phyloP scores from a whole-genome alignment of 176 grass and related monocot genomes.

The Panicum miliaceum region DNA sequence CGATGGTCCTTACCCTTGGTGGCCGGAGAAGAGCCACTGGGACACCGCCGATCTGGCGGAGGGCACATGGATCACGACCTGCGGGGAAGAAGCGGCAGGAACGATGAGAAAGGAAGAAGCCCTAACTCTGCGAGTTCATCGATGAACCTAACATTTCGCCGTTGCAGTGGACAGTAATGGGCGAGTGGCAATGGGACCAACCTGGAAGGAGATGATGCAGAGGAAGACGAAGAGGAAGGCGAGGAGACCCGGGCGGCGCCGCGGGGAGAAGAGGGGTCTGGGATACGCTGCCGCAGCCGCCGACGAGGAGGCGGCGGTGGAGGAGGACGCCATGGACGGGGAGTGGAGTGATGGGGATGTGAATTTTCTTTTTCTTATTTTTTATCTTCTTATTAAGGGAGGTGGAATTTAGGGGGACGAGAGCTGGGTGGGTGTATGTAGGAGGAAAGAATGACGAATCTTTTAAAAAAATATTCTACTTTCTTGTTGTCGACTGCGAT shows the following conservation, averaged over 20 bases:
- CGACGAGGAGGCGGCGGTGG: constrained; percentile 18
- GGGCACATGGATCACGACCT: constrained; percentile 67
- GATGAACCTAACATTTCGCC: neutral
- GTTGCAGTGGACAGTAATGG: constrained; percentile 6
- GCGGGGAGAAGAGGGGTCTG: neutral
- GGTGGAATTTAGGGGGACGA: neutral
- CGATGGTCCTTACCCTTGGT: constrained; percentile 47
- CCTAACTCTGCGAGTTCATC: neutral
- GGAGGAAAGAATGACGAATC: neutral
- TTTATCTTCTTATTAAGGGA: neutral
- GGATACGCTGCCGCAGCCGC: constrained; percentile 23
- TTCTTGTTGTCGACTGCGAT: neutral
- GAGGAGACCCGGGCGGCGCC: constrained; percentile 37
- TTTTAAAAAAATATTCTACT: neutral
- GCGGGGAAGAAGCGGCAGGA: neutral
- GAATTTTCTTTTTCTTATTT: neutral
- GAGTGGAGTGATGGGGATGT: constrained; percentile 18
- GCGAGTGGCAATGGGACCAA: neutral
- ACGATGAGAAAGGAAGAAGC: constrained; percentile 7
- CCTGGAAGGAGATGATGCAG: constrained; percentile 56
- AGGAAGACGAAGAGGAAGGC: constrained; percentile 34
- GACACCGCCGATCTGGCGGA: constrained; percentile 57
- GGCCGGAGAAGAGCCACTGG: constrained; percentile 51
- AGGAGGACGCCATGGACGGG: constrained; percentile 40
- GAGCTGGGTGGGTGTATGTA: constrained; percentile 27